Evolutionary conservation across 768 basidiomycete species (phyloP).

Genomic region (Pleurotus platypus): DNA sequence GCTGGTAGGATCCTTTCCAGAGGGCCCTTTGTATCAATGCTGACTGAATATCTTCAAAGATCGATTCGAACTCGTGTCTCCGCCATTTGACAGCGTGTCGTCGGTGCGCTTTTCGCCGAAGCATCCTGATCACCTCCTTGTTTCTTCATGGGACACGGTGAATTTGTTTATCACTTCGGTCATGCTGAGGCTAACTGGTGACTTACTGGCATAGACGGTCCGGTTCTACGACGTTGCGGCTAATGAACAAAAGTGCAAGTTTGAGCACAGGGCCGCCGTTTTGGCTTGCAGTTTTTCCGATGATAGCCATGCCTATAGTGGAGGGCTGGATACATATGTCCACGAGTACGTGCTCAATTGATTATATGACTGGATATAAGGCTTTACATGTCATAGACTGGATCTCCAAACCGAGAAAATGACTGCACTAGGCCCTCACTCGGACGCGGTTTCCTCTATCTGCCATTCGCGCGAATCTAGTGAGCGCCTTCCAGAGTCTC

Average conservation of each 20-base stretch:
- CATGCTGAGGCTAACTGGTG: slow-evolving; percentile 4
- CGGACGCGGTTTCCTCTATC: slow-evolving; percentile 76
- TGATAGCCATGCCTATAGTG: slow-evolving; percentile 46
- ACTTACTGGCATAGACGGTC: slow-evolving; percentile 26
- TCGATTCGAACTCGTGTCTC: slow-evolving; percentile 39
- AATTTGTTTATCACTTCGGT: slow-evolving; percentile 12
- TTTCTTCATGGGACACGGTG: slow-evolving; percentile 88
- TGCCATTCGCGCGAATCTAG: slow-evolving; percentile 64
- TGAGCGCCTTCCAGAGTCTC: slow-evolving; percentile 28
- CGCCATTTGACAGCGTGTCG: slow-evolving; percentile 86
- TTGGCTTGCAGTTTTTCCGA: slow-evolving; percentile 74
- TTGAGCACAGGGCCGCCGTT: slow-evolving; percentile 86
- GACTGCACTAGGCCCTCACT: slow-evolving; percentile 75
- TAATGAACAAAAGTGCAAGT: slow-evolving; percentile 73
- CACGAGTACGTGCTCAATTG: slow-evolving; percentile 5
- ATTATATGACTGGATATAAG: neutral
- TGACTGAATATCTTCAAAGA: slow-evolving; percentile 1
- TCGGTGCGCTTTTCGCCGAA: slow-evolving; percentile 77
- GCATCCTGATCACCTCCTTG: slow-evolving; percentile 75
- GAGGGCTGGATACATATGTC: slow-evolving; percentile 12
- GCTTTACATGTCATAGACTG: slow-evolving; percentile 44
- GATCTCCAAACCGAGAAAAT: slow-evolving; percentile 74
- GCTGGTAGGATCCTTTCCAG: neutral
- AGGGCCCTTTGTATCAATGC: neutral
- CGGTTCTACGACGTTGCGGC: slow-evolving; percentile 54